These are phyloP conservation scores for Epichloe gansuensis DNA, from an alignment of 2,329 filamentous ascomycete species.

Conservation along the genomic window DNA sequence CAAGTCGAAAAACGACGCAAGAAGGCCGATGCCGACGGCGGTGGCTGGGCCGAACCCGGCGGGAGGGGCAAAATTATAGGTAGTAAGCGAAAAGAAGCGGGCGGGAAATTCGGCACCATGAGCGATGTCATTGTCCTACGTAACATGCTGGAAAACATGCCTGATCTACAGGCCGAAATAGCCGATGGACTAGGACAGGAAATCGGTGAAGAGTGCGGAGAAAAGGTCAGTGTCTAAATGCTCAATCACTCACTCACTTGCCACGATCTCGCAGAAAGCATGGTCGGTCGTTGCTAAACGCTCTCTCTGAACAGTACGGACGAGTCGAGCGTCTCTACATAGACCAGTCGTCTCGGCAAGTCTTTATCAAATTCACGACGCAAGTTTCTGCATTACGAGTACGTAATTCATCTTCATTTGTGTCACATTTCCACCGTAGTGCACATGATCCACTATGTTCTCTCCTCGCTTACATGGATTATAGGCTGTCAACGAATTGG, in stretches of 20 bases:
- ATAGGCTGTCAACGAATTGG: conserved; percentile 78
- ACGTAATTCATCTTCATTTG: conserved; percentile 25
- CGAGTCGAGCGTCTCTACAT: conserved; percentile 71
- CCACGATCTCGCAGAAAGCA: no score
- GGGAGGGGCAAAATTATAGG: conserved; percentile 72
- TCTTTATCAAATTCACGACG: conserved; percentile 90
- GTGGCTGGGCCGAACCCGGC: conserved; percentile 59
- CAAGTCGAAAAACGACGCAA: conserved; percentile 81
- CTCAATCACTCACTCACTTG: neutral
- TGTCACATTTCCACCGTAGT: no score
- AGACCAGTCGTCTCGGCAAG: conserved; percentile 49
- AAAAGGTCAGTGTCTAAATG: conserved; percentile 41
- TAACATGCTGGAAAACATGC: conserved; percentile 78
- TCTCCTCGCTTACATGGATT: neutral
- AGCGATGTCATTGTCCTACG: conserved; percentile 71
- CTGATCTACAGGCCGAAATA: conserved; percentile 64
- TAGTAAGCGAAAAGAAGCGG: conserved; percentile 44
- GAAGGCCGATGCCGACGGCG: conserved; percentile 64
- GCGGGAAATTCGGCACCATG: conserved; percentile 54
- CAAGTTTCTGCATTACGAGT: conserved; percentile 74
- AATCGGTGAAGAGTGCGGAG: conserved; percentile 85
- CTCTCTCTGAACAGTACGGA: conserved; percentile 50
- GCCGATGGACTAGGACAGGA: conserved; percentile 71
- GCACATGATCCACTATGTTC: neutral
- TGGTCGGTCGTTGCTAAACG: no score